Evolutionary conservation across 2,329 filamentous ascomycete genomes (phyloP), one percentile per base, ranked within the genome.

Genomic region (Apiospora malaysiana): DNA sequence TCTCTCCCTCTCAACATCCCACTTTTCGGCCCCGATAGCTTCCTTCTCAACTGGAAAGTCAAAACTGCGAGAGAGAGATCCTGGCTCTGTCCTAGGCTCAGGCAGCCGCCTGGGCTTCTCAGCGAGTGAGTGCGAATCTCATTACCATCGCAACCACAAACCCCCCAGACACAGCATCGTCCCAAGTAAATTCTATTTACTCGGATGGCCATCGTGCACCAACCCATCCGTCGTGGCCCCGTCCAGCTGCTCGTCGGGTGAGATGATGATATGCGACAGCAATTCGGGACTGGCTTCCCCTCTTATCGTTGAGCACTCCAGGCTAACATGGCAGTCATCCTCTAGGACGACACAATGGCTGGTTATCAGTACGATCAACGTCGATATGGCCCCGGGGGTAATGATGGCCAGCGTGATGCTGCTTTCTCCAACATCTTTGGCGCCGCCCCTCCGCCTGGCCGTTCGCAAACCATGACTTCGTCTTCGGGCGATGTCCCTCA

Each of bases 341-440:
- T 69, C 81, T 84, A 76, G 85, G 85, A 77, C 76, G 75, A 77
- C 74, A 81, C 82, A 78, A 90, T 90, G 88, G 86, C 87, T 77
- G 88, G 90, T 78, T 89, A 85, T 73, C 56, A 63, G 32, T 85
- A 86, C 77, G 85, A 86, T 76, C 84, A 88, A 79, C 85, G 86
- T 75, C 79, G 86, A 75, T 87, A 88, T 86, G 85, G 86, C 71
- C 79, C 82, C 32, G 79, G 84, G 70, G 84, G 85, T 74, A 87
- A 87, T 79, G 86, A 87, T 79, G 87, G 86, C 78, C 93, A 96
- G 83, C 92, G 96, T 84, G 95, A 99, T 89, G 94, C 94, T 76
- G 96, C 95, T 75, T 99, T 97, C 82, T 94, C 93, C 75, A 95
- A 95, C 83, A 98, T 98, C 80, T 99, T 98, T 81, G 96, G 95